Conservation (phyloP, 805 yeast species). For the Naumovozyma baii region DNA sequence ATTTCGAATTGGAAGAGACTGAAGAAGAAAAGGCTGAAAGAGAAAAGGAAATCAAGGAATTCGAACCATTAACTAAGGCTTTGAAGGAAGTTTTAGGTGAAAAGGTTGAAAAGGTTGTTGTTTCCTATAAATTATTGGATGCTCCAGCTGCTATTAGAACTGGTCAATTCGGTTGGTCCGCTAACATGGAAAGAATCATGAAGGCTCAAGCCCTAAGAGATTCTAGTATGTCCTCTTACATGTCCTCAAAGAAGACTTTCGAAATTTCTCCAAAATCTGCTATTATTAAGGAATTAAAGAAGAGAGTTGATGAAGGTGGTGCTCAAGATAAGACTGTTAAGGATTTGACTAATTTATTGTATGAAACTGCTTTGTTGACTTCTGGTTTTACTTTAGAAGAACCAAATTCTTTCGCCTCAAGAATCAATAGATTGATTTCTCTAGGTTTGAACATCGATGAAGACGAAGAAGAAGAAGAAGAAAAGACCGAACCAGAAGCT, state of each 20-base stretch:
- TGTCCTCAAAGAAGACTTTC: constrained; percentile 98
- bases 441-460: constrained; percentile 97
- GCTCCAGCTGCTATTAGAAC: constrained; percentile 99
- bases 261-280: constrained; percentile 97
- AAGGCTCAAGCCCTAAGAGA: constrained; percentile 99
- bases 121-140: constrained; percentile 92
- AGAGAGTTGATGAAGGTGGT: constrained; percentile 94
- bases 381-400: constrained; percentile 99
- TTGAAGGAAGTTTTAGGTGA: constrained; percentile 96
- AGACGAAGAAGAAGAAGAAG: constrained; percentile 53
- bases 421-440: constrained; percentile 96
- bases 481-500: constrained; percentile 33
- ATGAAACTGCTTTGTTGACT: constrained; percentile 95
- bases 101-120: constrained; percentile 98
- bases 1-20: constrained; percentile 95
- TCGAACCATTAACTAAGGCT: constrained; percentile 87
- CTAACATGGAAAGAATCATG: constrained; percentile 99
- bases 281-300: constrained; percentile 89
- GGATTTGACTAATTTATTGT: constrained; percentile 91
- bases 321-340: constrained; percentile 97
- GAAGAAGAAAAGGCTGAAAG: constrained; percentile 94
- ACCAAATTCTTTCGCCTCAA: constrained; percentile 93
- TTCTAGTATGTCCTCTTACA: constrained; percentile 96
- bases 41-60: constrained; percentile 88
- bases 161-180: constrained; percentile 99